Evolutionary conservation across 2,329 filamentous ascomycete genomes (phyloP), one percentile per base, ranked within the genome.

Genomic region (Harringtonia aguacate): DNA sequence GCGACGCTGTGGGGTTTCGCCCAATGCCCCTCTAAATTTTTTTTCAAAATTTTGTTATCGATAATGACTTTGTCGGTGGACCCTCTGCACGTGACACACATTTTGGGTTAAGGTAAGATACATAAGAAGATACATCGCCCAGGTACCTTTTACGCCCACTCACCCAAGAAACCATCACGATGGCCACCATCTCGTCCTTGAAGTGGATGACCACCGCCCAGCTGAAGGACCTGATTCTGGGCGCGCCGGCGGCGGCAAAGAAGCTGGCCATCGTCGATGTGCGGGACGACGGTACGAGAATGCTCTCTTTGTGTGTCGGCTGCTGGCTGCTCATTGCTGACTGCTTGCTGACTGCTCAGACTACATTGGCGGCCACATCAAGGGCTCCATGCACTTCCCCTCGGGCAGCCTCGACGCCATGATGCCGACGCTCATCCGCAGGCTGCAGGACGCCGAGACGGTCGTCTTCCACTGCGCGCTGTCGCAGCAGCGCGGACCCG

Each of bases 401-500:
- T 84, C 77, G 41, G 66, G 65, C 37, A 76, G 78, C 17, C 75
- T 97, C 39, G 86, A 94, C 55, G 75, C 77, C 58, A 78, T 74
- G 52, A 77, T 92, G 61, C 84, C 89, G 1, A 86, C 88, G 50
- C 77, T 98, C n/a, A 72, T 94, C 13, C 79, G 86, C 45, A 79
- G 75, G 36, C 74, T 95, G 39, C 69, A 78, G 51, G 79, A 82
- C 57, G 88, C 87, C 61, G 77, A 92, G 45, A 82, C 75, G 12
- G 87, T 98, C 14, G 77, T 98, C 1, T 98, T 98, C 62, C 92
- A 98, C 66, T 98, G 92, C 64, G 84, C 86, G 17, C 69, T 97
- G 44, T 90, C 84, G 53, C 92, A 97, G 67, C 84, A 95, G 65
- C 74, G 92, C 1, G 92, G 92, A 0, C 92, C 92, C 0, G 75